Evolutionary conservation across 345 rosid species (phyloP).

Genomic region (Abelmoschus esculentus): DNA sequence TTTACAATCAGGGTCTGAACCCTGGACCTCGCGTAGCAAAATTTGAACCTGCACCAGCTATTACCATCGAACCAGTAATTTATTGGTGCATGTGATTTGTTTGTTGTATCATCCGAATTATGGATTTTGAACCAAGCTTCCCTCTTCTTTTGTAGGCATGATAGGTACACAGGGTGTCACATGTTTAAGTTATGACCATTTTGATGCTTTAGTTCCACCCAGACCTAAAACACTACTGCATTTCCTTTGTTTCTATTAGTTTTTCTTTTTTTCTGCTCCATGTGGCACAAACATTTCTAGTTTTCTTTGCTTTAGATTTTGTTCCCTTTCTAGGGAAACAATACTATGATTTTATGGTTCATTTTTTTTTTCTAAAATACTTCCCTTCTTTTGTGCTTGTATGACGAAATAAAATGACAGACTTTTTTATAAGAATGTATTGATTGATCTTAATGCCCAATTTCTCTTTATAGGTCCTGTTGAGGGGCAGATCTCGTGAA

Average conservation of each 20-base stretch:
- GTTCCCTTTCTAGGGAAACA: background rate
- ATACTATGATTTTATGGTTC: background rate
- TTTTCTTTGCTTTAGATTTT: background rate
- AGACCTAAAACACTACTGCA: background rate
- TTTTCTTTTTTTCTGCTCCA: background rate
- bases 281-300: slow-evolving; percentile 6
- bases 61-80: no score
- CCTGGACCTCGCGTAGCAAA: no score
- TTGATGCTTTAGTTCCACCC: slow-evolving; percentile 2
- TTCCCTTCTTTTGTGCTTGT: background rate
- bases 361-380: background rate
- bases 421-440: background rate
- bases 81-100: background rate
- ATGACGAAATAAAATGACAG: background rate
- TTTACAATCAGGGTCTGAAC: no score
- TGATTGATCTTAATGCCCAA: background rate
- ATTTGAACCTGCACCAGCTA: no score
- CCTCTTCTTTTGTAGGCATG: background rate
- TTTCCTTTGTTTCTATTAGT: background rate
- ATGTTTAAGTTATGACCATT: background rate
- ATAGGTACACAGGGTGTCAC: background rate
- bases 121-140: background rate
- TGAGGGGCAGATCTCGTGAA: slow-evolving; percentile 66
- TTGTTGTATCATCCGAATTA: background rate
- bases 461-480: slow-evolving; percentile 49